Evolutionary conservation across 192 early-diverging fungal genomes (phyloP), one percentile per base, ranked within the genome.

Genomic region (Lobosporangium transversale): DNA sequence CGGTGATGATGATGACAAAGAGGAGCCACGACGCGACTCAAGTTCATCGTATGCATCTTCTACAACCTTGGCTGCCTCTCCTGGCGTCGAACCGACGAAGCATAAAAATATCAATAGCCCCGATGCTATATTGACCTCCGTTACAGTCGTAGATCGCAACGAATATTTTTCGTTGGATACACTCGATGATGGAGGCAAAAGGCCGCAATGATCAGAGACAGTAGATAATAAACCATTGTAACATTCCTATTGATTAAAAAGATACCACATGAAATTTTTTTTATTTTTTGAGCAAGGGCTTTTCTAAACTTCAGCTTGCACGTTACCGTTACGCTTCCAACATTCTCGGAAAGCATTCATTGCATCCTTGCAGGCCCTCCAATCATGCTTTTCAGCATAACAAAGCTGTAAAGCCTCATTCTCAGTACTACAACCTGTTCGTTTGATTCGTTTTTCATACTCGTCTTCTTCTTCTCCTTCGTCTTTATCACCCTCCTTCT

Each of bases 361-460:
- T 66, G 94, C 92, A 30, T 80, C 82, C 43, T 83, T 68, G 70
- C 96, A 98, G 42, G 84, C 76, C 40, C 96, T 87, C 94, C 94
- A 98, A 80, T 98, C 96, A 57, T 90, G 87, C 17, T 86, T 93
- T 49, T 94, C 92, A 21, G 85, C 87, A 75, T 93, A 90, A 76
- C 96, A 98, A 62, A 93, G 78, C 53, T 93, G 91, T 40, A 98
- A 82, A 2, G 66, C 80, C 54, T 94, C 91, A 80, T 96, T 94
- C 70, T 98, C 88, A 21, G 82, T 65, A 63, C 78, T 86, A 68
- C 96, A 98, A 6, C 96, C 96, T 17, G 92, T 90, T 30, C 80
- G 71, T 42, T 83, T 83, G 56, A 97, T 95, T 37, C 94, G 87
- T 23, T 81, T 81, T 62, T 92, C 88, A 82, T 92, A 95, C 50